Evolutionary conservation across 148 eudicot species (phyloP).

Genomic region (Persicaria maculosa): DNA sequence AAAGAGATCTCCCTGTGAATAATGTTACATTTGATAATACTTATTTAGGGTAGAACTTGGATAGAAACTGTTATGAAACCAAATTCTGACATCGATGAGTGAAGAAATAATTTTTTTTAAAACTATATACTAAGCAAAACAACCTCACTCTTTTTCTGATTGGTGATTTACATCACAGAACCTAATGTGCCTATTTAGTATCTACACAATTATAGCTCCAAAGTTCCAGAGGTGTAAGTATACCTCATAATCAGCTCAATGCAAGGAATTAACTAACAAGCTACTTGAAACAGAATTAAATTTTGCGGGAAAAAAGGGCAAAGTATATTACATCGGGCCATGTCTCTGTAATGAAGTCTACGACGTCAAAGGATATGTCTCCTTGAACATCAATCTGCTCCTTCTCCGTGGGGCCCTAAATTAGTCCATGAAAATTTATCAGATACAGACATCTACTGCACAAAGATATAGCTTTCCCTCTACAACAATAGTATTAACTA

Average conservation of each 20-base stretch:
- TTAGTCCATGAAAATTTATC: neutral
- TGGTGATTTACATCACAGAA: neutral
- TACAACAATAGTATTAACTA: neutral
- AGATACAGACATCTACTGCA: neutral
- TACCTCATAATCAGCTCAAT: neutral
- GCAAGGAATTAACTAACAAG: neutral
- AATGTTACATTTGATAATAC: no score
- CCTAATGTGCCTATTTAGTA: neutral
- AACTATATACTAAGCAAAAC: neutral
- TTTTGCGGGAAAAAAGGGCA: neutral
- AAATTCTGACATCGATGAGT: neutral
- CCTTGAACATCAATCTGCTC: constrained; percentile 99
- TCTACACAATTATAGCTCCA: no score
- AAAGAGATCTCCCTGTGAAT: neutral
- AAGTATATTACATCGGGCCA: constrained; percentile 73
- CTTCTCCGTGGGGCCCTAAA: constrained; percentile 88
- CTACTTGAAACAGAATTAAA: neutral
- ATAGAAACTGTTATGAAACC: neutral
- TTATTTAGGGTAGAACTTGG: no score
- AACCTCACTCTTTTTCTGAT: neutral
- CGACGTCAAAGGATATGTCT: constrained; percentile 85
- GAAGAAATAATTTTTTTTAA: neutral
- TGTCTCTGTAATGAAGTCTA: constrained; percentile 88
- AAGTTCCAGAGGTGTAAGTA: neutral
- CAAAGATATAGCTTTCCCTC: neutral